Conservation (phyloP, 2,329 filamentous ascomycete genomes). For the Exophiala phaeomuriformis region DNA sequence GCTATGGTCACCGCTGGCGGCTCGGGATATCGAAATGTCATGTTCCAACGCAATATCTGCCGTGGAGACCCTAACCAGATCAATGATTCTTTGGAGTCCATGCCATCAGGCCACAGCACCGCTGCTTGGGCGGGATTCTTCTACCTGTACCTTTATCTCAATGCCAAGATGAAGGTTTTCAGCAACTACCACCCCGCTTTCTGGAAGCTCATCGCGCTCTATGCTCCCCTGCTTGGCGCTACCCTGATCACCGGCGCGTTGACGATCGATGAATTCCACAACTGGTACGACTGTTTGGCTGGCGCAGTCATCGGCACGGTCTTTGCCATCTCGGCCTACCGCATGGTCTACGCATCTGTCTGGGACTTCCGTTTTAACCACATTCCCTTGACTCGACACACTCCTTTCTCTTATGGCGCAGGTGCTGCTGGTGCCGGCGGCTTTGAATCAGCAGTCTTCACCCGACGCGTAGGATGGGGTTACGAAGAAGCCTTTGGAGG, state of each 20-base stretch:
- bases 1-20: constrained; percentile 36
- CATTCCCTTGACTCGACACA: constrained; percentile 55
- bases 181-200: constrained; percentile 64
- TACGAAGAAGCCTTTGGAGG: constrained; percentile 37
- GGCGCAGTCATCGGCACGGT: constrained; percentile 59
- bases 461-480: constrained; percentile 56
- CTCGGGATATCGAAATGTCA: constrained; percentile 53
- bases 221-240: constrained; percentile 60
- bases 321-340: constrained; percentile 58
- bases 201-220: constrained; percentile 63
- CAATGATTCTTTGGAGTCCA: constrained; percentile 62
- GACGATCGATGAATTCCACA: constrained; percentile 66
- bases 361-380: constrained; percentile 65
- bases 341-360: constrained; percentile 60
- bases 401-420: constrained; percentile 48
- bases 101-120: constrained; percentile 67
- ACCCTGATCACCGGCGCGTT: constrained; percentile 61
- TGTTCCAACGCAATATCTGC: constrained; percentile 64
- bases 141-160: constrained; percentile 65
- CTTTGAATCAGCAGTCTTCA: constrained; percentile 51
- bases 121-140: constrained; percentile 48
- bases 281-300: constrained; percentile 67
- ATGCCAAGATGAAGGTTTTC: constrained; percentile 71
- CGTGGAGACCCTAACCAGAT: constrained; percentile 59
- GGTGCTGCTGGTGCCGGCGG: constrained; percentile 34